These are phyloP conservation scores for Daldinia decipiens DNA, from an alignment of 495 filamentous ascomycete species.

Conservation along the genomic window DNA sequence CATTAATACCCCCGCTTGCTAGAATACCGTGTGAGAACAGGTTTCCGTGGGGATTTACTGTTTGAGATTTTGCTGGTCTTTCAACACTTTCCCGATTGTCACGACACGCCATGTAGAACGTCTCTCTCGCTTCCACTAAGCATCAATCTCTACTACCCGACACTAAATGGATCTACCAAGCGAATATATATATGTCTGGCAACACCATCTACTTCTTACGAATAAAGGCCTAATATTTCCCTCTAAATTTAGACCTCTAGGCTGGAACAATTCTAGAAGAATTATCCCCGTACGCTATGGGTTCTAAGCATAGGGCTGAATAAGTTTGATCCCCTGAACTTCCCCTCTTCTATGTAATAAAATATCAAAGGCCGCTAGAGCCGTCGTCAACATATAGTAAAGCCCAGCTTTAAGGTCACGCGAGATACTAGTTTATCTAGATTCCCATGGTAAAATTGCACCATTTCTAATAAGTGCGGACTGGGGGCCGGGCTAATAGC, in stretches of 20 bases:
- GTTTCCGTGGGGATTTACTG: neutral
- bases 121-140: slow-evolving; percentile 7
- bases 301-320: slow-evolving; percentile 27
- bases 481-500: slow-evolving; percentile 8
- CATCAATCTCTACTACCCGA: neutral
- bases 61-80: slow-evolving; percentile 22
- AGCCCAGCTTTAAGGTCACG: slow-evolving; percentile 19
- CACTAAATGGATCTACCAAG: neutral
- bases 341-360: slow-evolving; percentile 21
- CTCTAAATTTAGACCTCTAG: neutral
- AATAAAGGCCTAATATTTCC: neutral
- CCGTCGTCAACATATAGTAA: neutral
- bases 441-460: slow-evolving; percentile 13
- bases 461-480: slow-evolving; percentile 4
- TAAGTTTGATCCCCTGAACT: slow-evolving; percentile 24
- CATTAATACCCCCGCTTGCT: slow-evolving; percentile 16
- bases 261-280: slow-evolving; percentile 21
- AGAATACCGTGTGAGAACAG: slow-evolving; percentile 21
- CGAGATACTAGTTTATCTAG: slow-evolving; percentile 27
- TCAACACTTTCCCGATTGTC: neutral
- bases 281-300: slow-evolving; percentile 7
- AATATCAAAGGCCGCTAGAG: slow-evolving; percentile 1
- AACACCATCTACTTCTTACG: neutral
- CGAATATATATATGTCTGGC: neutral
- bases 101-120: neutral